Conservation (phyloP, 805 yeast species). For the Nakazawaea wickerhamii region DNA sequence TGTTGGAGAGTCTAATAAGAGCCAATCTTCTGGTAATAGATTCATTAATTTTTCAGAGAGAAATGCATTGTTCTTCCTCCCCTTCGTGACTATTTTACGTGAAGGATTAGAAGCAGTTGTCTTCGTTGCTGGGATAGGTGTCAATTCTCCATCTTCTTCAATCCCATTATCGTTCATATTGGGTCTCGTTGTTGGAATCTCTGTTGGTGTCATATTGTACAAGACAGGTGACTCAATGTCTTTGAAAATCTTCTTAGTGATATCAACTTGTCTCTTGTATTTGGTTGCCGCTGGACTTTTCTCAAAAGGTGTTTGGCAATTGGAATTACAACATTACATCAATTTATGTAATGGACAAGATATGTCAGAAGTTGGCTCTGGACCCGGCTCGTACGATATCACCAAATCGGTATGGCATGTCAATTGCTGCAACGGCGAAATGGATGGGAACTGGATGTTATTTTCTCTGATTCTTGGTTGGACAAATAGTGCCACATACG, state of each 20-base stretch:
- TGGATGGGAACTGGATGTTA: slow-evolving; percentile 44
- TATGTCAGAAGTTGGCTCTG: slow-evolving; percentile 42
- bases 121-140: slow-evolving; percentile 84
- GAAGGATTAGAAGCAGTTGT: slow-evolving; percentile 93
- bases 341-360: slow-evolving; percentile 38
- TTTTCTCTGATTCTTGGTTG: slow-evolving; percentile 60
- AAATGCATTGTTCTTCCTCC: slow-evolving; percentile 84
- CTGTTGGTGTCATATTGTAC: slow-evolving; percentile 34
- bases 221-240: slow-evolving; percentile 39
- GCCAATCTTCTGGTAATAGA: slow-evolving; percentile 44
- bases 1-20: slow-evolving; percentile 4
- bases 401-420: slow-evolving; percentile 43
- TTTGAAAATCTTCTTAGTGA: slow-evolving; percentile 35
- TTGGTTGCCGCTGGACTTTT: slow-evolving; percentile 41
- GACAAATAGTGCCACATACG: slow-evolving; percentile 85
- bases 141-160: slow-evolving; percentile 35
- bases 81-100: slow-evolving; percentile 79
- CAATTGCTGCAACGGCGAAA: slow-evolving; percentile 44
- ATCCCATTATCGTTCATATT: slow-evolving; percentile 25
- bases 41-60: slow-evolving; percentile 54
- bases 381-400: slow-evolving; percentile 45
- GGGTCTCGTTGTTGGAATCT: slow-evolving; percentile 32
- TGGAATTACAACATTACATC: slow-evolving; percentile 38
- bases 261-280: slow-evolving; percentile 38
- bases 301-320: slow-evolving; percentile 41